Evolutionary conservation across 768 basidiomycete species (phyloP), one percentile per base, ranked within the genome.

Genomic region (Lactifluus pinguis): DNA sequence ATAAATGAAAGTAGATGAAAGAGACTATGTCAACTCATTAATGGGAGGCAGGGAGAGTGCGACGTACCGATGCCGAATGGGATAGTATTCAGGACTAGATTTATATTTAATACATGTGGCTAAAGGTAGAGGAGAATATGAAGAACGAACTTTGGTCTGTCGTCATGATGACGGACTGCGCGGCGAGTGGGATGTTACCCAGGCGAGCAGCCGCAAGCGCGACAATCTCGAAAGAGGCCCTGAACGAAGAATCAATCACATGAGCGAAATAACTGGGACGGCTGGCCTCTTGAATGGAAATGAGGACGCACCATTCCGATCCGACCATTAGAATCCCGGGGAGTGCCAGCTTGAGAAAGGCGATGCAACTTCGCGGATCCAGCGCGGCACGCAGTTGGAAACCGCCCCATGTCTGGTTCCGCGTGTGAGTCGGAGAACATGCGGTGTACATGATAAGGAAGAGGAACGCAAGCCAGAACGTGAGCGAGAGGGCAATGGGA

Each of bases 211-310:
- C 89, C 17, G 86, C 85, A 25, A 91, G 74, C 4, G 89, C 86
- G 11, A 90, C 88, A 42, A 90, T 87, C 68, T 91, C 89, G 65
- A 90, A 91, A 0, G 87, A 85, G 48, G 84, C 85, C 87, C 87
- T 88, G 56, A 25, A 60, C 29, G 10, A 38, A 42, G 25, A 39
- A 49, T 4, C 9, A 34, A 34, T 50, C 10, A 44, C 4, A 11
- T 42, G 42, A 51, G 34, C 30, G 38, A 14, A 51, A n/a, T 41
- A 21, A 39, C 32, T 34, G 4, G 32, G 32, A 41, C 2, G 30
- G 13, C 2, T 15, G 14, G 41, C 14, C 25, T n/a, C 15, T n/a
- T 44, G 2, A 42, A 29, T 6, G 14, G 29, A 11, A 44, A 17
- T 10, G 4, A n/a, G 13, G 6, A 61, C 77, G 56, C 67, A 87